Percentiles rank a stretch among this genome's conserved stretches.
phyloP scores from a whole-genome alignment of 169 alveolate genomes.

The Cryptosporidium meleagridis region DNA sequence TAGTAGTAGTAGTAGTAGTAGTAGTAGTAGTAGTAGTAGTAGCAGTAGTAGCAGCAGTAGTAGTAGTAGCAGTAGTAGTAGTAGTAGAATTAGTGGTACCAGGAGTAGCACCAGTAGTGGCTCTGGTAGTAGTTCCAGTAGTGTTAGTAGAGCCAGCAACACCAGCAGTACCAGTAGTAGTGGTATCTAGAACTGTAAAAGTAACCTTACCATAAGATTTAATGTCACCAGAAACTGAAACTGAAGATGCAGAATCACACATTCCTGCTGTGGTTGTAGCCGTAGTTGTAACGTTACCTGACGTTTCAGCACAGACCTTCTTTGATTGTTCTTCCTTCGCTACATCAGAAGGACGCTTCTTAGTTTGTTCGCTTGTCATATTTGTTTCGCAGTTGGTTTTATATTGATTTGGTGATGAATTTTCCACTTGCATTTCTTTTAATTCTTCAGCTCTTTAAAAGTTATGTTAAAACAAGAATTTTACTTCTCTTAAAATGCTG shows the following conservation, averaged over 20 bases:
- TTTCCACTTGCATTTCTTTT: slow-evolving; percentile 53
- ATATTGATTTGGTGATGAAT: slow-evolving; percentile 70
- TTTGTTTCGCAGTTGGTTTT: background rate
- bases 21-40: background rate
- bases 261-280: background rate
- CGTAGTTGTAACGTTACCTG: background rate
- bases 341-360: slow-evolving; percentile 74
- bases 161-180: background rate
- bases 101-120: background rate
- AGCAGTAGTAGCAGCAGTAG: background rate
- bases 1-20: background rate
- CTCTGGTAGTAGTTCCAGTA: background rate
- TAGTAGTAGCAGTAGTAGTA: background rate
- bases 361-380: slow-evolving; percentile 12
- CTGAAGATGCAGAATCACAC: background rate
- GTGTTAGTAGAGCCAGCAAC: slow-evolving; percentile 7
- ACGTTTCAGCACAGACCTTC: slow-evolving; percentile 43
- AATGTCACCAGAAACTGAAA: background rate
- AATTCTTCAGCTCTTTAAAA: background rate
- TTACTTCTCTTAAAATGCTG: background rate
- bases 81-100: background rate
- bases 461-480: background rate
- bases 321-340: slow-evolving; percentile 49
- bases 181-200: background rate
- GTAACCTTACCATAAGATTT: background rate